phyloP scores from a whole-genome alignment of 371 early-diverging fungal genomes.

The Actinomucor elegans region DNA sequence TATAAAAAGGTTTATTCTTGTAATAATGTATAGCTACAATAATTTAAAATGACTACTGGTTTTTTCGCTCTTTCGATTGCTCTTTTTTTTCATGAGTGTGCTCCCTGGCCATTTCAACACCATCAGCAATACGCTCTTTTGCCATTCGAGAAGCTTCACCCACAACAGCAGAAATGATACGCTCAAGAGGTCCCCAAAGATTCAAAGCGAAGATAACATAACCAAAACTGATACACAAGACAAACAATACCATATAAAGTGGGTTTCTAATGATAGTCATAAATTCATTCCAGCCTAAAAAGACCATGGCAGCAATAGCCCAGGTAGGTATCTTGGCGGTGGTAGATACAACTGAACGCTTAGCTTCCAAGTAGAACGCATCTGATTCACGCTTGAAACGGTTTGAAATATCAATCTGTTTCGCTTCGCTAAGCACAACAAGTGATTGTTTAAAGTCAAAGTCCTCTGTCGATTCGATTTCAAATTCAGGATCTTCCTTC shows the following conservation, averaged over 20 bases:
- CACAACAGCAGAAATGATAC: constrained; percentile 41
- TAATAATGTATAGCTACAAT: too few relatives aligned
- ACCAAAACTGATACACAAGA: constrained; percentile 49
- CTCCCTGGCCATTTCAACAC: constrained; percentile 2
- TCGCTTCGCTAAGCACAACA: constrained; percentile 63
- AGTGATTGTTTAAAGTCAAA: constrained; percentile 66
- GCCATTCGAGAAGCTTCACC: constrained; percentile 46
- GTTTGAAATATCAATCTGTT: constrained; percentile 75
- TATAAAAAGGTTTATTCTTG: too few relatives aligned
- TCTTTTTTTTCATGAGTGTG: neutral
- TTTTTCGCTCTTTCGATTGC: neutral
- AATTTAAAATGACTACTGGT: neutral
- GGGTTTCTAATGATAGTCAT: constrained; percentile 82
- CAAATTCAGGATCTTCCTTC: constrained; percentile 37
- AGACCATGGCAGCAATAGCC: constrained; percentile 75
- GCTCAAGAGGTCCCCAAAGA: constrained; percentile 66
- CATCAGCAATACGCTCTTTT: constrained; percentile 14
- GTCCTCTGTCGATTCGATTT: constrained; percentile 47
- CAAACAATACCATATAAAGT: constrained; percentile 67
- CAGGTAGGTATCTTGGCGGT: constrained; percentile 85
- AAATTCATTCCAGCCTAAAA: constrained; percentile 94
- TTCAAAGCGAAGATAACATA: constrained; percentile 65
- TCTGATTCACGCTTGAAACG: constrained; percentile 89
- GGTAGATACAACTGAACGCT: constrained; percentile 88
- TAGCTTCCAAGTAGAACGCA: constrained; percentile 91